Base-by-base conservation (phyloP, 257 asterid species). In the Fraxinus excelsior region DNA sequence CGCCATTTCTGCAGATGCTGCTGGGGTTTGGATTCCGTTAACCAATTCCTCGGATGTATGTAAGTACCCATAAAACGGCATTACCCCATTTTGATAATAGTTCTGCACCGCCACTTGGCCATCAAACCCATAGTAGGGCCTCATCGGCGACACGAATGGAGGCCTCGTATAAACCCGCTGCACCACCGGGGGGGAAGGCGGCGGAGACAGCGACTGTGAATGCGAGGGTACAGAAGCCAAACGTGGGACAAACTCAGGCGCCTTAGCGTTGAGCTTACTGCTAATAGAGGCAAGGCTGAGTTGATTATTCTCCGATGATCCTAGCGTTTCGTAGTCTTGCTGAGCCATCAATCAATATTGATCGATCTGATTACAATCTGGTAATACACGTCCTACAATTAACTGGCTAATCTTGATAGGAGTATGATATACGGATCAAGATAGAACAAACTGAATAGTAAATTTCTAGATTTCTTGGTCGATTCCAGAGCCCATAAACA, bases 201-300 rank as follows among this genome's bases (percentile, higher is more conserved):
- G n/a, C 25, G 35, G 14, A 9, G 79, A n/a, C 65, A 19, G 31
- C 32, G 67, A 18, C 76, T 78, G 72, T 21, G 86, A 74, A 2
- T 84, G 74, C 10, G 84, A 83, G 0, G 90, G 76, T 1, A 80
- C 79, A 4, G 90, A 60, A 46, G 87, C 49, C 8, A 87, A 74
- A 35, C 94, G 83, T 12, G 97, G 97, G 16, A 90, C 88, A 86
- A 92, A 92, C 53, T 90, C 96, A 11, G 97, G 96, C 25, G 97
- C 97, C 80, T 82, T 74, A 32, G 96, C 97, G 88, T 86, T 91
- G 74, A 92, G 93, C 79, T 83, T 86, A 3, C 67, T 62, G 26
- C 31, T 62, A 10, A 1, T 25, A 62, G 67, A 60, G 67, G 67
- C 67, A 60, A 60, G 67, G 67, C 2, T 62, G 34, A 25, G 32